Evolutionary conservation across 495 filamentous ascomycete species (phyloP).

Genomic region (Annulohypoxylon bovei): DNA sequence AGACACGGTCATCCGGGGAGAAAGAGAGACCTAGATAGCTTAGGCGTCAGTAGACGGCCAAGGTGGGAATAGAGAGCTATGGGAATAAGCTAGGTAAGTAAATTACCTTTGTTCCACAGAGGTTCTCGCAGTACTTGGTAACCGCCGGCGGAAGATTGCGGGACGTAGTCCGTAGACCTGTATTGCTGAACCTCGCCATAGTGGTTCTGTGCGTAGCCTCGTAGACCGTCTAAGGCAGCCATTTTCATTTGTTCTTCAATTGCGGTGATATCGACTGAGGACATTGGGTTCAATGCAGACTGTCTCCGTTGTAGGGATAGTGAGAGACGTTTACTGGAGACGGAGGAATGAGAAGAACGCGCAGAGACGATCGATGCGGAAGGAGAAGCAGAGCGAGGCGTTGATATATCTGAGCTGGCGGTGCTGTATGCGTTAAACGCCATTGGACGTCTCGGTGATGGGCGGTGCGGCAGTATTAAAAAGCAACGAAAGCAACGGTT

Average conservation of each 20-base stretch:
- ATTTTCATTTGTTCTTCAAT: conserved; percentile 64
- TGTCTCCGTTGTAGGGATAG: conserved; percentile 59
- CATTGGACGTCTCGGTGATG: conserved; percentile 52
- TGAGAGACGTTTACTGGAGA: conserved; percentile 64
- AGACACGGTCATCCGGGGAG: conserved; percentile 62
- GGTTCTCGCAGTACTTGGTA: conserved; percentile 67
- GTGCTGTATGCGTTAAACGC: conserved; percentile 59
- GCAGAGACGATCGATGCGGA: conserved; percentile 56
- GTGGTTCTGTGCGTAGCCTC: conserved; percentile 62
- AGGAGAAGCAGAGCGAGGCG: conserved; percentile 64
- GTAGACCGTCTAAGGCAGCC: conserved; percentile 61
- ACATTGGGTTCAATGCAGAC: conserved; percentile 64
- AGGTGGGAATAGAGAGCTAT: conserved; percentile 11
- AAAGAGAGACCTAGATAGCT: conserved; percentile 62
- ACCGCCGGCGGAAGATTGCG: conserved; percentile 58
- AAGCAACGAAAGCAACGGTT: conserved; percentile 42
- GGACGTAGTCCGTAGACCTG: conserved; percentile 59
- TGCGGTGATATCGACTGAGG: conserved; percentile 60
- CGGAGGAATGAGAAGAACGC: conserved; percentile 62
- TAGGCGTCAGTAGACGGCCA: conserved; percentile 26
- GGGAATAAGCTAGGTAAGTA: not conserved
- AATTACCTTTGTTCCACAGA: conserved; percentile 66
- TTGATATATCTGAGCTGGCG: conserved; percentile 61
- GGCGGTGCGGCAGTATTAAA: conserved; percentile 39
- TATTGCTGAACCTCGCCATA: conserved; percentile 63